Evolutionary conservation across 768 basidiomycete genomes (phyloP).

Genomic region (Suillus clintonianus): DNA sequence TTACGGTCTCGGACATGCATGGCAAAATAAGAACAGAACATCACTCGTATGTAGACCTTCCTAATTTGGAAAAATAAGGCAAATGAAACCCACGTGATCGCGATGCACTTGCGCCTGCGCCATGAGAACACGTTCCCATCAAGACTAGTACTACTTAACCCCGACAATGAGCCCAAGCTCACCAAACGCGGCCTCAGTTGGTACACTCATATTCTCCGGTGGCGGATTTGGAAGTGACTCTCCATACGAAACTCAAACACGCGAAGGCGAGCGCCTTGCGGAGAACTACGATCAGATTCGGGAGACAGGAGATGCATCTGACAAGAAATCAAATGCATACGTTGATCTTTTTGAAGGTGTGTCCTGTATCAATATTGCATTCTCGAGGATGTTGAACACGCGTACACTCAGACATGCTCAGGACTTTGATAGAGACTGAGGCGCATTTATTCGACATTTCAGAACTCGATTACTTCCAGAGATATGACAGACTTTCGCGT

Average conservation of each 20-base stretch:
- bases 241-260: slow-evolving; percentile 4
- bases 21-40: too few relatives aligned
- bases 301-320: background rate
- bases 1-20: too few relatives aligned
- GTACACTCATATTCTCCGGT: slow-evolving; percentile 32
- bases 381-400: background rate
- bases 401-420: slow-evolving; percentile 51
- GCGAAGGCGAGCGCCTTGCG: slow-evolving; percentile 7
- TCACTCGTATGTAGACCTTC: too few relatives aligned
- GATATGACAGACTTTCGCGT: slow-evolving; percentile 53
- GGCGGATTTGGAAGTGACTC: slow-evolving; percentile 25
- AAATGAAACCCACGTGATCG: slow-evolving; percentile 1
- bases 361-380: background rate
- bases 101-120: background rate
- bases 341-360: slow-evolving; percentile 34
- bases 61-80: too few relatives aligned
- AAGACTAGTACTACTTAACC: slow-evolving; percentile 17
- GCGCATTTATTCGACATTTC: slow-evolving; percentile 48
- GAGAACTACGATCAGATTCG: background rate
- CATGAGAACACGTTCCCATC: background rate
- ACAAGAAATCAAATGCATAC: slow-evolving; percentile 18
- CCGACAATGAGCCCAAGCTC: slow-evolving; percentile 5
- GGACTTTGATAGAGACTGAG: slow-evolving; percentile 51
- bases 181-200: slow-evolving; percentile 16
- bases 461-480: slow-evolving; percentile 47